Evolutionary conservation across 2,329 filamentous ascomycete genomes (phyloP).

Genomic region (Alternaria sp.): DNA sequence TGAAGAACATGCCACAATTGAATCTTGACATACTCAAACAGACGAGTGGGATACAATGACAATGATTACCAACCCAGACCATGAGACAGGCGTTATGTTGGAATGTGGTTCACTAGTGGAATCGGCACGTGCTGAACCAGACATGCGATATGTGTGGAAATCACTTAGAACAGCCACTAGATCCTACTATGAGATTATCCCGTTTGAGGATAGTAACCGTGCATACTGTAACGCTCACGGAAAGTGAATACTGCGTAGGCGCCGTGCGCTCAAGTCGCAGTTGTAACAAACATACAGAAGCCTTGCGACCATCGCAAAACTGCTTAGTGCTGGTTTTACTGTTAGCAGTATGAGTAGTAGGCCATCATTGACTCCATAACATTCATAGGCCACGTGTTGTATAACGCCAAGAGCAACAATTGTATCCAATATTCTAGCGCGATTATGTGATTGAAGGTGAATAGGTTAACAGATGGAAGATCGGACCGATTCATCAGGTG

Average conservation of each 20-base stretch:
- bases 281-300: background rate
- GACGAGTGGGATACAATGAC: background rate
- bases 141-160: background rate
- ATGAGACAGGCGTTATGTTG: background rate
- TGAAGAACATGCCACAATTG: background rate
- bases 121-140: background rate
- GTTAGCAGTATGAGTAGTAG: background rate
- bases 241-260: background rate
- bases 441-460: background rate
- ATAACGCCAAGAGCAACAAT: background rate
- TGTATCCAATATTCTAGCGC: background rate
- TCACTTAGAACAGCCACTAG: background rate
- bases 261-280: background rate
- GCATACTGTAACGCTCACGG: background rate
- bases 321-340: background rate
- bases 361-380: background rate
- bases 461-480: background rate
- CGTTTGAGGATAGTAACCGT: background rate
- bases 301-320: background rate
- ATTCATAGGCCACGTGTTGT: background rate
- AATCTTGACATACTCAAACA: background rate
- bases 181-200: background rate
- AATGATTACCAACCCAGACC: background rate
- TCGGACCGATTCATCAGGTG: background rate
- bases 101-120: slow-evolving; percentile 10